Conservation (phyloP, 169 alveolate genomes). For the Cyclospora cayetanensis region DNA sequence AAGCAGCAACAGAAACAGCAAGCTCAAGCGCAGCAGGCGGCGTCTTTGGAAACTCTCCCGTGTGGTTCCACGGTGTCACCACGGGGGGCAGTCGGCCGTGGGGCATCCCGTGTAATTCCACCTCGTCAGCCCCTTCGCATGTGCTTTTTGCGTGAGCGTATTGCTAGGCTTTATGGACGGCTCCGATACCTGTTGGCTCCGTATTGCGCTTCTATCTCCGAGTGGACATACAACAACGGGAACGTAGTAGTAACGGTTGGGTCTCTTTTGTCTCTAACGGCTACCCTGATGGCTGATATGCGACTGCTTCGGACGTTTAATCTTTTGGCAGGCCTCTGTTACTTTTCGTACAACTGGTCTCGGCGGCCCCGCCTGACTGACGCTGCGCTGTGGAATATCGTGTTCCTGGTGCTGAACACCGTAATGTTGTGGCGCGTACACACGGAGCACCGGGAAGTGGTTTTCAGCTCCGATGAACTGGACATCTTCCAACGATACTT, state of each 20-base stretch:
- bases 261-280: slow-evolving; percentile 67
- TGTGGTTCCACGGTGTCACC: not conserved
- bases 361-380: slow-evolving; percentile 63
- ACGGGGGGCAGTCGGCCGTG: slow-evolving; percentile 29
- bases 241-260: slow-evolving; percentile 65
- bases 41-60: no score
- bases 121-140: not conserved
- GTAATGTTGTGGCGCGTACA: slow-evolving; percentile 67
- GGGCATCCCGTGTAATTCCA: not conserved
- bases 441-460: slow-evolving; percentile 70
- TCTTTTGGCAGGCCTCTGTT: slow-evolving; percentile 63
- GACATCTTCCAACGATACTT: slow-evolving; percentile 65
- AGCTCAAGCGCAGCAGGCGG: not conserved
- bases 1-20: not conserved
- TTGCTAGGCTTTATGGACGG: not conserved
- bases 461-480: slow-evolving; percentile 61
- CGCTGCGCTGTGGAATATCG: slow-evolving; percentile 69
- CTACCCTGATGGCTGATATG: slow-evolving; percentile 70
- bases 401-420: slow-evolving; percentile 43
- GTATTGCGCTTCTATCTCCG: slow-evolving; percentile 16
- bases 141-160: slow-evolving; percentile 33
- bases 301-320: slow-evolving; percentile 67
- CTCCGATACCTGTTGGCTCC: not conserved
- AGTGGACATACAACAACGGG: slow-evolving; percentile 62
- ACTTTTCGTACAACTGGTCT: slow-evolving; percentile 63